Evolutionary conservation across 2,329 filamentous ascomycete genomes (phyloP), one percentile per base, ranked within the genome.

Genomic region (Colletotrichum melonis): DNA sequence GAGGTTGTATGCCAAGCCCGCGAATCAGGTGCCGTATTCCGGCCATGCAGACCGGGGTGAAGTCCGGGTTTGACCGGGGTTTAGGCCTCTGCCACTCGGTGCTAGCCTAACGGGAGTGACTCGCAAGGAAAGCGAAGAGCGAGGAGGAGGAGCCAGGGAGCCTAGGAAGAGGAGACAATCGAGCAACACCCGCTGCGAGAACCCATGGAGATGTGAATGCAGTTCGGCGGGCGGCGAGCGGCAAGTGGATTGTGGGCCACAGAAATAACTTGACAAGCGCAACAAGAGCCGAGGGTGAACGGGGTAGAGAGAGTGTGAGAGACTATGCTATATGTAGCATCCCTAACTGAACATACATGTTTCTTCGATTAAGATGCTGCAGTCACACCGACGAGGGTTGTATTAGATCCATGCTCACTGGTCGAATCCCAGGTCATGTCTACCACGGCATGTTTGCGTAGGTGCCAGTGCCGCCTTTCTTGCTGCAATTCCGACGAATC

Each of bases 21-120:
- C 70, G 28, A 70, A 70, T 57, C 67, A 73, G 35, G 56, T 66
- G 67, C 67, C 67, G 70, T 66, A 28, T 65, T 66, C 56, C 67
- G 60, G 55, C 8, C 26, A 56, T 35, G 59, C 35, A 38, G 46
- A 49, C 70, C 54, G 54, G 59, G 69, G 26, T 58, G 3, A 49
- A 24, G 22, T 30, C 64, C 49, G 64, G 35, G 57, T 2, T 55
- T 46, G 69, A 63, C 69, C 58, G 58, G 69, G 42, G 55, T 26
- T 59, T 24, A 26, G 55, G 70, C 52, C 24, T 55, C 16, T 55
- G 22, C 24, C 8, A 28, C 42, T n/a, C 42, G 19, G 42, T 49
- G 42, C 42, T 49, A 49, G 42, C 42, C 19, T 49, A 49, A 49
- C 42, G 19, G 19, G 42, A 22, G 42, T 49, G 42, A 49, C 42